Evolutionary conservation across 495 filamentous ascomycete genomes (phyloP).

Genomic region (Bombardia bombarda): DNA sequence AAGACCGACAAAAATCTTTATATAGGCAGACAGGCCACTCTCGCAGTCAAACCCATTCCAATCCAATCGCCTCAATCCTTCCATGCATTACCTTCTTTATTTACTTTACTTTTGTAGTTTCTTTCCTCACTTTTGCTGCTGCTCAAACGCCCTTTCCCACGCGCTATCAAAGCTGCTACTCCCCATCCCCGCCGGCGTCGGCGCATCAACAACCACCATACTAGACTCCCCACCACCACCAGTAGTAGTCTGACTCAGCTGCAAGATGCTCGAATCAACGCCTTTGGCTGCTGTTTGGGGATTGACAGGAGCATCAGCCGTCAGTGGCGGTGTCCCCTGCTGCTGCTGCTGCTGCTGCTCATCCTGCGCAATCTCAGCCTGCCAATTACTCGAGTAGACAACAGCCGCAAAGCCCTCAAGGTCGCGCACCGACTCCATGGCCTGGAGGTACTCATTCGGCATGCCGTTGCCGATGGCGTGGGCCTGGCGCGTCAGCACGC

Average conservation of each 20-base stretch:
- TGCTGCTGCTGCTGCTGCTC: conserved; percentile 7
- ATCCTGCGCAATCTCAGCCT: conserved; percentile 56
- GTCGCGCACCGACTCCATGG: conserved; percentile 74
- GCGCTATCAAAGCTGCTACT: conserved; percentile 53
- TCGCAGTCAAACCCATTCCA: too few species aligned
- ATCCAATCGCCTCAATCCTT: not conserved
- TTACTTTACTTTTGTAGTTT: not conserved
- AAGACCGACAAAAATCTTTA: too few species aligned
- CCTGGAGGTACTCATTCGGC: conserved; percentile 80
- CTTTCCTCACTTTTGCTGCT: too few species aligned
- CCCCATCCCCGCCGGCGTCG: too few species aligned
- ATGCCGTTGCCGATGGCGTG: conserved; percentile 81
- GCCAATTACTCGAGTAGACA: conserved; percentile 85
- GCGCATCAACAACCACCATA: conserved; percentile 33
- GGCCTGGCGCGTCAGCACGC: conserved; percentile 78
- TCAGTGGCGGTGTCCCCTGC: not conserved
- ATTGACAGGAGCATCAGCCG: not conserved
- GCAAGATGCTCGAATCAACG: not conserved
- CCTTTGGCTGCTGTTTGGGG: not conserved
- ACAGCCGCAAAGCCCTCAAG: conserved; percentile 92
- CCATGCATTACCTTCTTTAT: not conserved
- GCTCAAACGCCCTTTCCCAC: conserved; percentile 52
- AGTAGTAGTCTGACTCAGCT: conserved; percentile 2
- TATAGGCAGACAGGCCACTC: too few species aligned
- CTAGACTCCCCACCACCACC: conserved; percentile 25